These are phyloP conservation scores for Penicillium bovifimosum DNA, from an alignment of 495 filamentous ascomycete genomes.

Conservation along the genomic window DNA sequence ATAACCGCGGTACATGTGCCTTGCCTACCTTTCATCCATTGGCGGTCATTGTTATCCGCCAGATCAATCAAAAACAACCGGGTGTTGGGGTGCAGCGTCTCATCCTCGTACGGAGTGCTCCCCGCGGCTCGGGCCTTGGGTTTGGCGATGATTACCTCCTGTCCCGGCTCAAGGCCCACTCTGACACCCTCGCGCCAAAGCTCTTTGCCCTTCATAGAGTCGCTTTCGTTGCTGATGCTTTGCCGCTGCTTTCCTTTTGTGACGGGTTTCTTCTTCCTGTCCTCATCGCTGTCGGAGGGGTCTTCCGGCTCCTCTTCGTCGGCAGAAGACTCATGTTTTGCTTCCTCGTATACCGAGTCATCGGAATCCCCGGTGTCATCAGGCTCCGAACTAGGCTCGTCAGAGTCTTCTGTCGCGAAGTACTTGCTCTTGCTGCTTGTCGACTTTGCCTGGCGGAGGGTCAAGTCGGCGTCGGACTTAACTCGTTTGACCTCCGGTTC, in stretches of 20 bases:
- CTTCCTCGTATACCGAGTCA: slow-evolving; percentile 27
- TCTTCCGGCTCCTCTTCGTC: slow-evolving; percentile 19
- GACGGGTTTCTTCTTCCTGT: slow-evolving; percentile 14
- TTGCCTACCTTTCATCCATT: slow-evolving; percentile 71
- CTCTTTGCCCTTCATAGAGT: slow-evolving; percentile 41
- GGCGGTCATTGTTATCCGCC: slow-evolving; percentile 68
- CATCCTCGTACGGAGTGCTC: slow-evolving; percentile 59
- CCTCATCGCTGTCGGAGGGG: slow-evolving; percentile 16
- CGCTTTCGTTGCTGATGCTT: neutral
- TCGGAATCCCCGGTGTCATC: slow-evolving; percentile 20
- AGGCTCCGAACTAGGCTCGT: slow-evolving; percentile 26
- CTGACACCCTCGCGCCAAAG: slow-evolving; percentile 55
- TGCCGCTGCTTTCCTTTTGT: slow-evolving; percentile 14
- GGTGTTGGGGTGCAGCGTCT: slow-evolving; percentile 75
- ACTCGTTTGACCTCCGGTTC: slow-evolving; percentile 35
- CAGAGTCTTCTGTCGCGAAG: slow-evolving; percentile 39
- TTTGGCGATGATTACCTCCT: slow-evolving; percentile 62
- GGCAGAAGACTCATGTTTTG: slow-evolving; percentile 12
- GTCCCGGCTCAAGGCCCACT: slow-evolving; percentile 53
- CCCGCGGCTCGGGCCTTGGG: slow-evolving; percentile 64
- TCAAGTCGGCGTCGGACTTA: slow-evolving; percentile 38
- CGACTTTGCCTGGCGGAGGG: slow-evolving; percentile 28
- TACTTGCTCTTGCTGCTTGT: slow-evolving; percentile 56
- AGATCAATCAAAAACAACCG: slow-evolving; percentile 71
- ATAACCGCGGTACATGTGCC: neutral